Evolutionary conservation across 371 early-diverging fungal species (phyloP), one percentile per base, ranked within the genome.

Genomic region (Mortierella sp.): DNA sequence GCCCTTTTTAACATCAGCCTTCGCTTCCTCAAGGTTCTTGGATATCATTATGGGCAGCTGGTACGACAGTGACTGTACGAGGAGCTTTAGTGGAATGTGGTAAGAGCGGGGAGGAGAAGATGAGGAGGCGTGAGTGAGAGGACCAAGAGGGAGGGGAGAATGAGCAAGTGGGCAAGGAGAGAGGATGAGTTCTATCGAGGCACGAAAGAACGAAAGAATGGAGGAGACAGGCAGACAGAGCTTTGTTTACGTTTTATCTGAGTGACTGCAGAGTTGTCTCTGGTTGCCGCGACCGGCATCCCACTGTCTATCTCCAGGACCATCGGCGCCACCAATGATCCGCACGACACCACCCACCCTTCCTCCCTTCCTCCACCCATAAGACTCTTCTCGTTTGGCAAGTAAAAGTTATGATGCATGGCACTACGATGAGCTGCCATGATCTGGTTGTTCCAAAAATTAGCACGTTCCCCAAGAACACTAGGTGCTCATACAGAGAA

Each of bases 11-110:
- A 71, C 72, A 54, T 78, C 71, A 19, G 61, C 67, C 61, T 71
- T 71, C 17, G 69, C 65, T 37, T 76, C 76, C n/a, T 68, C 65
- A 56, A 76, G 21, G 51, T 53, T 60, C 69, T 68, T 76, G 44
- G 76, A 68, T 52, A 60, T 59, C 68, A 68, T 67, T 63, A 57
- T 17, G 37, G 24, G 1, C 14, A 41, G n/a, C 10, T 47, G 14
- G 4, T 34, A 10, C 34, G 10, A 10, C 34, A 10, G 10, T 34
- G 10, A 10, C 34, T 10, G 34, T 34, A 34, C 10, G 34, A 34
- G 34, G 34, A 34, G 34, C 10, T 34, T 4, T 4, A 34, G 10
- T 34, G 10, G 34, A 34, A 4, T 7, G 34, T 10, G 34, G 34
- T 34, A n/a, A n/a, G n/a, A n/a, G n/a, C n/a, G n/a, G 47, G 24